Evolutionary conservation across 2,329 filamentous ascomycete genomes (phyloP), one percentile per base, ranked within the genome.

Genomic region (Chrysosporium keratinophilum): DNA sequence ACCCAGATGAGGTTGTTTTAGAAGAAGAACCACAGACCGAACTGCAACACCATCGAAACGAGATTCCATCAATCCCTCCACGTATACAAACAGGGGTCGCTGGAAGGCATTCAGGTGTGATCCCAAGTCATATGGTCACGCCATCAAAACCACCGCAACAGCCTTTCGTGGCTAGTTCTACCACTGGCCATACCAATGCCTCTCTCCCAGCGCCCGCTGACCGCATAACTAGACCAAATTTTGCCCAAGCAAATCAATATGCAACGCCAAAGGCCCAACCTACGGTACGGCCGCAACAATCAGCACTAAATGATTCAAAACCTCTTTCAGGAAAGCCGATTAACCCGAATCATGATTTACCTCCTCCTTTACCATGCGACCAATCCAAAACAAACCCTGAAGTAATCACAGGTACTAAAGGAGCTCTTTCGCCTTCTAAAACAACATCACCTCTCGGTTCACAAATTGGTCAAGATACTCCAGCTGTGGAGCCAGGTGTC

Each of bases 1-100:
- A 89, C 62, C 85, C 86, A 3, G 87, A 93, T 65, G 87, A 91
- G 65, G 76, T 91, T n/a, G 70, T 78, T 31, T 68, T 90, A 46
- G 74, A 71, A 10, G 59, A 65, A 50, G 65, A 63, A 37, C 63
- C 61, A 14, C 61, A 59, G 1, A 60, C 64, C 17, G 63, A 61
- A 35, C 56, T 56, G 5, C 61, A 60, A 15, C 59, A 56, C 23
- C 53, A 56, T 15, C 59, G 61, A 28, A 57, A 57, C 3, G 37
- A 50, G 28, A n/a, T 19, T 19, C 14, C 28, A 7, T 35, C 55
- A 40, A 44, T 40, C 37, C 39, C 34, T 14, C 34, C 52, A 40
- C 23, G 52, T 9, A 10, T 40, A 2, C 50, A 50, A 40, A 55
- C n/a, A 20, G 45, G 31, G 14, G 9, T 12, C 31, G 17, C 23